Percentiles rank a stretch among this genome's conserved stretches.
Conservation (phyloP, 352 stramenopile genomes). For the Saprolegnia diclina region DNA sequence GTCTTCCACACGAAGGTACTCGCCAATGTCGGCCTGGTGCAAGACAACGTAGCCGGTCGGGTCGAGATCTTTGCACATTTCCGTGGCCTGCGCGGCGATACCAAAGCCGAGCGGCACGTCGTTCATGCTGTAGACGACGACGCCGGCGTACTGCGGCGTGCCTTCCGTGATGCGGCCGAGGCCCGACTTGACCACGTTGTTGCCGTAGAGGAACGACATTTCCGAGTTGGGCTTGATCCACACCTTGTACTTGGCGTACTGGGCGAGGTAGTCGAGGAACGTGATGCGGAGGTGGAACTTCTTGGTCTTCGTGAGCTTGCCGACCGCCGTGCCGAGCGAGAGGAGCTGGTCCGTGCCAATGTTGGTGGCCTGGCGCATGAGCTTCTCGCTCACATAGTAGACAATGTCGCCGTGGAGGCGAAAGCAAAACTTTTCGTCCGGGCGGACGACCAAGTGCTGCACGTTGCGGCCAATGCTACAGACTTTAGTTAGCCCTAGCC, state of each 20-base stretch:
- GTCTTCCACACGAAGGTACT: slow-evolving; percentile 98
- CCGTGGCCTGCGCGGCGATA: slow-evolving; percentile 93
- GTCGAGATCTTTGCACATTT: slow-evolving; percentile 95
- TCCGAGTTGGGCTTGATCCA: slow-evolving; percentile 99
- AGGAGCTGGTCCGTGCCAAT: slow-evolving; percentile 93
- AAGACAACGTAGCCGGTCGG: slow-evolving; percentile 97
- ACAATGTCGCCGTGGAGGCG: slow-evolving; percentile 95
- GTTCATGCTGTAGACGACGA: slow-evolving; percentile 98
- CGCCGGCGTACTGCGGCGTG: slow-evolving; percentile 96
- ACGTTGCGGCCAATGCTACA: slow-evolving; percentile 93
- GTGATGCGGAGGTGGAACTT: slow-evolving; percentile 99
- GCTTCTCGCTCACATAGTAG: slow-evolving; percentile 96
- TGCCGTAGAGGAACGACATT: slow-evolving; percentile 99
- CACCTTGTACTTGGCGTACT: slow-evolving; percentile 99
- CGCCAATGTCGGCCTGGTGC: slow-evolving; percentile 98
- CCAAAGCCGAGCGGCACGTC: slow-evolving; percentile 98
- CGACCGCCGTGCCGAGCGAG: slow-evolving; percentile 95
- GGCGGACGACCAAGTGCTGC: slow-evolving; percentile 94
- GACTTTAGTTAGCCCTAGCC: slow-evolving; percentile 1
- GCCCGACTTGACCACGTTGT: slow-evolving; percentile 98
- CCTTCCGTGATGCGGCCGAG: slow-evolving; percentile 97
- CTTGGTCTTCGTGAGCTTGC: slow-evolving; percentile 98
- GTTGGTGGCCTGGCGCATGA: slow-evolving; percentile 95
- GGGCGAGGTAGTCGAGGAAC: slow-evolving; percentile 96
- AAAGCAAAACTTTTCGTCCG: slow-evolving; percentile 97